Conservation (phyloP, 2,329 filamentous ascomycete species). For the Penicillium psychrosexuale region DNA sequence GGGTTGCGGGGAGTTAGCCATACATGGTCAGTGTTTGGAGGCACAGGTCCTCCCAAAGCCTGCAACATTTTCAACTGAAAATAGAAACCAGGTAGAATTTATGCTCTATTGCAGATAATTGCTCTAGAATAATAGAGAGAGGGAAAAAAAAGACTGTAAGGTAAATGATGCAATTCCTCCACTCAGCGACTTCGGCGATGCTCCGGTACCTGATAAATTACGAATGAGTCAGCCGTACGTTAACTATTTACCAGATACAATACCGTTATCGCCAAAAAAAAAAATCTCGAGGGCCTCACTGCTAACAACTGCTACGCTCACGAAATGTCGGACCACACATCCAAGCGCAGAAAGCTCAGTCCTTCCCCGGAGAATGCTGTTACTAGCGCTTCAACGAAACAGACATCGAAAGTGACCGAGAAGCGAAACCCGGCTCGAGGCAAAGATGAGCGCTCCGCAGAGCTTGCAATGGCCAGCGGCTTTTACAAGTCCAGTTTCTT, state of each 20-base stretch:
- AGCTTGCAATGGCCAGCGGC: constrained; percentile 45
- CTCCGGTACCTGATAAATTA: constrained; percentile 7
- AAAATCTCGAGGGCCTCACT: constrained; percentile 18
- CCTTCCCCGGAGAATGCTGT: constrained; percentile 26
- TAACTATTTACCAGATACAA: background rate
- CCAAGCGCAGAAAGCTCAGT: constrained; percentile 50
- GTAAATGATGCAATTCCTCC: constrained; percentile 9
- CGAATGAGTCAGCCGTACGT: constrained; percentile 13
- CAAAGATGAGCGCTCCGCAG: constrained; percentile 30
- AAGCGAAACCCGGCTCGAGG: constrained; percentile 19
- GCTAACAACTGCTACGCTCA: background rate
- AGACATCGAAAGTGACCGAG: constrained; percentile 31
- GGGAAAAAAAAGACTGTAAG: constrained; percentile 1
- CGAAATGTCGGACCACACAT: constrained; percentile 34
- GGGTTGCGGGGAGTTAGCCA: constrained; percentile 38
- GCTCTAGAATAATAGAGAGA: background rate
- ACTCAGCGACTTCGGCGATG: constrained; percentile 24
- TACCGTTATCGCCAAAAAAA: constrained; percentile 17
- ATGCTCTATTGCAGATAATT: background rate
- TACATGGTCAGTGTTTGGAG: constrained; percentile 75
- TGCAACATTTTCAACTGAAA: constrained; percentile 33
- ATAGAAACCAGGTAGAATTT: background rate
- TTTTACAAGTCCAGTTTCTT: constrained; percentile 66
- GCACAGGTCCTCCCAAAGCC: constrained; percentile 66
- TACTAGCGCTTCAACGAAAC: constrained; percentile 10